Base-by-base conservation (phyloP, 2,329 filamentous ascomycete species). In the Waltergamsia citrina region DNA sequence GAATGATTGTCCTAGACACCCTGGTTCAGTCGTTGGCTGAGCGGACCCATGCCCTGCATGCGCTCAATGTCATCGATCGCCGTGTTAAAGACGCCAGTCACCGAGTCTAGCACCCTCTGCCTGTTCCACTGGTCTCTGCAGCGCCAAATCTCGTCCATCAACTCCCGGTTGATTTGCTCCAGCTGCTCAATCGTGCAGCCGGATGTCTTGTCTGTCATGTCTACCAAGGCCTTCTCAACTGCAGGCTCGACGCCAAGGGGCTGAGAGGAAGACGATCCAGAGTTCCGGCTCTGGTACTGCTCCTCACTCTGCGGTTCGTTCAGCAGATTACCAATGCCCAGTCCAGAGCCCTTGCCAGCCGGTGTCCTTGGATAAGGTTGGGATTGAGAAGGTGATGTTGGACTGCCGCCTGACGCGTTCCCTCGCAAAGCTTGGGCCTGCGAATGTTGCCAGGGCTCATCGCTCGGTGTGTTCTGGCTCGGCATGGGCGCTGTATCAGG, bases 91-190 rank as follows among this genome's bases (percentile, higher is more conserved):
- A 83, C 75, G 12, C 71, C 65, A 27, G 65, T 66, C 24, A 93
- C 69, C 24, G 67, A 62, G 29, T 62, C 62, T 11, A 80, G 68
- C 11, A 94, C 87, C 46, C 70, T 69, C 47, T 78, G 80, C 28
- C 92, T 76, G 57, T 98, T 92, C 75, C 85, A 92, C 49, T 93
- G 80, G 31, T 76, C 71, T 32, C 87, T 73, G 39, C 72, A 73
- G 40, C 69, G 70, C 92, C 92, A 98, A 29, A 96, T 73, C 42
- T 80, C 77, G 40, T 90, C 83, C 90, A 96, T 96, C 42, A 96
- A 65, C 44, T 81, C 78, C 7, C 87, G 81, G 54, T 88, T 88
- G 53, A 95, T 80, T 57, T 96, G 90, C 64, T 96, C 90, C 15
- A 98, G 65, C 56, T 98, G 90, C 60, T 98, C 92, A 34, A 98